phyloP scores from a whole-genome alignment of 495 filamentous ascomycete genomes.

The Pseudoneurospora amorphoporcata region DNA sequence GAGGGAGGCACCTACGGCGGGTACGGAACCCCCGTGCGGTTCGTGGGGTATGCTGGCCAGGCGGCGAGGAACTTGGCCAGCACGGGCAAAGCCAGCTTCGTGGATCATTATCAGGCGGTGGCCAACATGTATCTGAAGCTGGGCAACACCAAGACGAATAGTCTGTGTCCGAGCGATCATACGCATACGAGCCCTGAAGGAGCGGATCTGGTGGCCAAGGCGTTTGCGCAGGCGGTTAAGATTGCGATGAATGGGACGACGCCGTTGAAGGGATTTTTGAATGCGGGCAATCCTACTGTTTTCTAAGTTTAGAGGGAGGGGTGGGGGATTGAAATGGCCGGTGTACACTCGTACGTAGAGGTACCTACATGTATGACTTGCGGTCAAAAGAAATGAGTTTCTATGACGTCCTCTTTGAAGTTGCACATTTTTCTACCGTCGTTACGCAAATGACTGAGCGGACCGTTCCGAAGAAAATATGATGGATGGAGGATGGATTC shows the following conservation, averaged over 20 bases:
- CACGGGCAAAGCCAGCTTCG: conserved; percentile 36
- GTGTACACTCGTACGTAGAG: no score
- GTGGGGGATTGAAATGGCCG: no score
- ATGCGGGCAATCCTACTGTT: conserved; percentile 9
- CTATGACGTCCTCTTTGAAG: no score
- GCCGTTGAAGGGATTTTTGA: conserved; percentile 17
- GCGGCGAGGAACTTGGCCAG: conserved; percentile 33
- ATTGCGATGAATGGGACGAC: conserved; percentile 31
- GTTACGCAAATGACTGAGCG: not conserved
- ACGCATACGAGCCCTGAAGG: conserved; percentile 54
- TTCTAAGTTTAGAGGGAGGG: conserved; percentile 4
- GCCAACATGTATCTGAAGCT: conserved; percentile 41
- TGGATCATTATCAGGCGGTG: conserved; percentile 52
- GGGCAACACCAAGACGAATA: conserved; percentile 36
- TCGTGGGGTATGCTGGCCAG: conserved; percentile 45
- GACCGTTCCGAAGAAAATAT: not conserved
- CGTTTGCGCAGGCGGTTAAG: conserved; percentile 51
- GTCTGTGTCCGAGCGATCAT: conserved; percentile 49
- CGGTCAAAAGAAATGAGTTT: not conserved
- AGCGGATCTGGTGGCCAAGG: conserved; percentile 46
- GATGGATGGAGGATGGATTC: not conserved
- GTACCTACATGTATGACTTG: no score
- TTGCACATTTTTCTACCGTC: no score
- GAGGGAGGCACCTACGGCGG: conserved; percentile 41
- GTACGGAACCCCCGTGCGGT: conserved; percentile 28